Base-by-base conservation (phyloP, 768 basidiomycete genomes). In the Boletus tylopilopsis region DNA sequence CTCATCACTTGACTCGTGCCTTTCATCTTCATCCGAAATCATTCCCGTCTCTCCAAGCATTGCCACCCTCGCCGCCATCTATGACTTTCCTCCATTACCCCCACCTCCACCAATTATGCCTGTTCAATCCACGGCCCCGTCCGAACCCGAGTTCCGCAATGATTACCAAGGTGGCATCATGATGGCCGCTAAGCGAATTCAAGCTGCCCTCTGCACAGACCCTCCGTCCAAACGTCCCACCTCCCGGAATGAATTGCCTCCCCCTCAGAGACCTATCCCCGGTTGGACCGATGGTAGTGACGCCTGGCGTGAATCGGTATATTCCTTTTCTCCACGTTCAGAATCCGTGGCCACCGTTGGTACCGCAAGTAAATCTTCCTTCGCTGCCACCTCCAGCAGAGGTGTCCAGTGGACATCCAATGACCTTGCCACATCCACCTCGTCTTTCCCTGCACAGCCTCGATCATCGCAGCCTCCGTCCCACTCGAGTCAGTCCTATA, bases 221-320 rank as follows among this genome's bases (percentile, higher is more conserved):
- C 73, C 76, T 24, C 45, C 59, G 21, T 54, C 64, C 12, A 76
- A 74, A 59, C 72, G 73, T 51, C 60, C 62, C 6, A 51, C 53
- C 2, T 61, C 68, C 12, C 69, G 70, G 32, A 58, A 64, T 30
- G 58, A 55, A 50, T 38, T 60, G 6, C 71, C 68, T 39, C 73
- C 73, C 21, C 66, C 70, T 6, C 66, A 68, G 50, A 67, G 69
- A 62, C 64, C 69, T 16, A 75, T 85, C 25, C 80, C 82, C 0
- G 85, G 85, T 13, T 87, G 85, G 85, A 84, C 77, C 2, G 85
- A 87, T 52, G 80, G 81, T 44, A 76, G 74, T 21, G 72, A 80
- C 47, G 81, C 78, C 0, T 87, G 85, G 85, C 80, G 85, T n/a
- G 71, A 81, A 1, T 71, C 72, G 5, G 76, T 85, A 1, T 87